phyloP scores from a whole-genome alignment of 2,329 filamentous ascomycete genomes.

The Colletotrichum destructivum region DNA sequence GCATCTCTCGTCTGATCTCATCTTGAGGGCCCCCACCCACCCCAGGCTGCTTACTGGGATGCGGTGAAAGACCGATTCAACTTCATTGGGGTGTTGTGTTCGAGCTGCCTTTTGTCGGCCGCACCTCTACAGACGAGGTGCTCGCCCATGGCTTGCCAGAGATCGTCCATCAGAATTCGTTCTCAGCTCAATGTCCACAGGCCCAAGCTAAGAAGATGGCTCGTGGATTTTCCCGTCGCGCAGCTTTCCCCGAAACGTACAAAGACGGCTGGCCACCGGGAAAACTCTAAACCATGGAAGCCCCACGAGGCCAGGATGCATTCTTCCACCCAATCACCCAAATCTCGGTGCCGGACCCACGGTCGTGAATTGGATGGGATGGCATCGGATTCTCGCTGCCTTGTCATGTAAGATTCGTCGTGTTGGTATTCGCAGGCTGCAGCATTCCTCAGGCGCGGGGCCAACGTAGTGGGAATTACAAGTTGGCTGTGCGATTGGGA shows the following conservation, averaged over 20 bases:
- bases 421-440: conserved; percentile 8
- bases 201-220: conserved; percentile 28
- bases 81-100: neutral
- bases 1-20: conserved; percentile 19
- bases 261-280: conserved; percentile 21
- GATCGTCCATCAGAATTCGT: neutral
- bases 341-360: conserved; percentile 6
- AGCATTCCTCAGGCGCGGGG: conserved; percentile 20
- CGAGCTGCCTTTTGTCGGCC: neutral
- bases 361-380: neutral
- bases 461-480: neutral
- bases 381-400: neutral
- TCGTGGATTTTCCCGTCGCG: conserved; percentile 24
- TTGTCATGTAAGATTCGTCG: neutral
- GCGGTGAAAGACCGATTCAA: neutral
- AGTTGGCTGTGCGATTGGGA: neutral
- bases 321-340: conserved; percentile 6
- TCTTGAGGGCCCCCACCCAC: neutral
- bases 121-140: neutral
- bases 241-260: conserved; percentile 19
- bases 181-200: neutral
- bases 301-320: conserved; percentile 12
- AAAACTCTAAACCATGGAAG: conserved; percentile 26
- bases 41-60: conserved; percentile 14
- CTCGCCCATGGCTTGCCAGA: too few relatives aligned